A percentile compares a stretch with the other conserved stretches of the same genome.
phyloP scores from a whole-genome alignment of 2,329 filamentous ascomycete genomes.

The Thyridium curvatum region DNA sequence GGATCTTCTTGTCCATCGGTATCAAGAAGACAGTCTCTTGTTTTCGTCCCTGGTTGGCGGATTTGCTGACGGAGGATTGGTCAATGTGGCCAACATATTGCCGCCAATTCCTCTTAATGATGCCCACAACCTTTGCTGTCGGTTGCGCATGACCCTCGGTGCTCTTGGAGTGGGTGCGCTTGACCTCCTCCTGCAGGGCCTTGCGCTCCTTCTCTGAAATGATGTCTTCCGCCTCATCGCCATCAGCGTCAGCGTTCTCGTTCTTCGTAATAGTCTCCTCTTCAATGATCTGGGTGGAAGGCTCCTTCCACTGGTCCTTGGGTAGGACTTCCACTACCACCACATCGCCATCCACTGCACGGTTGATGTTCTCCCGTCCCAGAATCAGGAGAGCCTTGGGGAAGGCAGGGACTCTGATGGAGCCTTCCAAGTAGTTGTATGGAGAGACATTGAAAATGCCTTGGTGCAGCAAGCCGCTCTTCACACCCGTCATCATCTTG shows the following conservation, averaged over 20 bases:
- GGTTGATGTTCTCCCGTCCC: conserved; percentile 92
- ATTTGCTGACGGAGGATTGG: conserved; percentile 70
- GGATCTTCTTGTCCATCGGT: conserved; percentile 96
- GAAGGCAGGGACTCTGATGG: conserved; percentile 84
- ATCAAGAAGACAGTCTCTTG: conserved; percentile 93
- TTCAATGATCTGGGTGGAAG: conserved; percentile 92
- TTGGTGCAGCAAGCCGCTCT: conserved; percentile 83
- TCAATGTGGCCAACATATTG: conserved; percentile 97
- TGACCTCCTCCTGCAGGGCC: conserved; percentile 87
- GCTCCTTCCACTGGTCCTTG: conserved; percentile 93
- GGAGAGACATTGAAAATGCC: conserved; percentile 93
- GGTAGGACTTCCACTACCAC: conserved; percentile 91
- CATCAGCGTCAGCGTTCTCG: conserved; percentile 85
- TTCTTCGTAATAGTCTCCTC: conserved; percentile 89
- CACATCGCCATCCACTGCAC: conserved; percentile 83
- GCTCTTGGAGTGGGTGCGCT: conserved; percentile 70
- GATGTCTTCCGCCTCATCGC: conserved; percentile 67
- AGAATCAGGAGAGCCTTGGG: conserved; percentile 82
- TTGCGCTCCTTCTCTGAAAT: conserved; percentile 83
- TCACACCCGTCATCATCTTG: conserved; percentile 89
- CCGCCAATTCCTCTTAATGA: conserved; percentile 94
- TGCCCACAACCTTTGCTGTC: conserved; percentile 84
- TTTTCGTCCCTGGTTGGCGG: conserved; percentile 68
- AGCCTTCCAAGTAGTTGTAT: conserved; percentile 96
- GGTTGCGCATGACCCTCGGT: conserved; percentile 77